Evolutionary conservation across 2,329 filamentous ascomycete species (phyloP), one percentile per base, ranked within the genome.

Genomic region (Penicillium griseofulvum): DNA sequence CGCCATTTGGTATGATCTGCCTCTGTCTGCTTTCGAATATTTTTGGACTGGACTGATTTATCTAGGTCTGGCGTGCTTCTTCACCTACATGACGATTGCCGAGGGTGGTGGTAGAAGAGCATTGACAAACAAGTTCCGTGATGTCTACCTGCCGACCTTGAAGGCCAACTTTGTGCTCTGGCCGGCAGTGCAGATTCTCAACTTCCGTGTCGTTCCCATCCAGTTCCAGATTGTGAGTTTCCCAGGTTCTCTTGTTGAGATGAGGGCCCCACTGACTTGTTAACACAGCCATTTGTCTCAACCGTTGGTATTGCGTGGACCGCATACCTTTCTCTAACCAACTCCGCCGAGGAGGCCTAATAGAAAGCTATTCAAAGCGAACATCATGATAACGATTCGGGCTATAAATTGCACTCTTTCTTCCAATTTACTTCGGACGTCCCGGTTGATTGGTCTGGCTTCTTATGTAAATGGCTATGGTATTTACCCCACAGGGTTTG

Each of bases 241-340:
- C 52, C 28, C 24, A 3, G 5, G 19, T 17, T 34, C 11, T 12
- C n/a, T 29, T 17, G 50, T 63, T 29, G 11, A 10, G 24, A 37
- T 45, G 14, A 31, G 10, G 6, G 12, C 19, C 17, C 33, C 47
- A 42, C 55, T 65, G 28, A 65, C 33, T 38, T 19, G 39, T 5
- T 33, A 34, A 42, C 22, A 41, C 67, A 96, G 92, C 93, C 93
- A 0, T 97, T 99, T 71, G 93, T 97, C 9, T 97, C 93, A 16
- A 95, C 90, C 9, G 78, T 99, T 53, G 93, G 93, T 81, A 97
- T 97, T 67, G 91, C 91, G 33, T 97, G 93, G 94, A 97, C 94
- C 11, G 93, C 92, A 19, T 99, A 97, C 74, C 84, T 99, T 11
- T 97, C 92, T 3, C 82, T 99, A 49, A 90, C 88, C 58, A 97